Evolutionary conservation across 257 asterid genomes (phyloP).

Genomic region (Marsdenia floribunda): DNA sequence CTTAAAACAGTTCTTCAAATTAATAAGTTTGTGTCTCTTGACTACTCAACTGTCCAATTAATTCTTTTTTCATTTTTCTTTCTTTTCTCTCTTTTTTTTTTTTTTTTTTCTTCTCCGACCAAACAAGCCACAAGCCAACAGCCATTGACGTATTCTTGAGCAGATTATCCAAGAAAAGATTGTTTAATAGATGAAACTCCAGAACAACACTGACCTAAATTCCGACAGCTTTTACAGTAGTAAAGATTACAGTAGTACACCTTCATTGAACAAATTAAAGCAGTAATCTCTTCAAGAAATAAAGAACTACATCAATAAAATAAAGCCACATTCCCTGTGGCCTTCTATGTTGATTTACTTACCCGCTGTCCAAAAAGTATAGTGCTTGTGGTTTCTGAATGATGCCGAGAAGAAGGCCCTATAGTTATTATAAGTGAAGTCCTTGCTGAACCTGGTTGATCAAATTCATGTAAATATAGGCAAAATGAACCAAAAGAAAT

Average conservation of each 20-base stretch:
- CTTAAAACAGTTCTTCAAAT: no score
- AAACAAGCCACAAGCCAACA: no score
- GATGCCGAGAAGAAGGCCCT: constrained; percentile 82
- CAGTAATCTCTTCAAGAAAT: neutral
- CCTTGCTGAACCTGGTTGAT: constrained; percentile 80
- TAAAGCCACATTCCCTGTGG: neutral
- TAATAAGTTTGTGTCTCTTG: no score
- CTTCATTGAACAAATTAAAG: neutral
- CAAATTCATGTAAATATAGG: constrained; percentile 16
- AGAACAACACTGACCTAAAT: neutral
- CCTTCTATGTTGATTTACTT: constrained; percentile 18
- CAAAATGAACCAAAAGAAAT: constrained; percentile 4
- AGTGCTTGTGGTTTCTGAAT: constrained; percentile 88
- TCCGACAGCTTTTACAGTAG: neutral
- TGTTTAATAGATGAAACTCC: neutral
- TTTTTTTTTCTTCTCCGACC: no score
- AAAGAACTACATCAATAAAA: neutral
- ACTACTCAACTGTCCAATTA: no score
- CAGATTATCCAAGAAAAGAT: neutral
- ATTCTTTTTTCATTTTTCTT: no score
- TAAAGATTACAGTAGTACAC: neutral
- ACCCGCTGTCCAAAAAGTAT: constrained; percentile 94
- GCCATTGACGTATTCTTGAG: no score
- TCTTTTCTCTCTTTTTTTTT: no score
- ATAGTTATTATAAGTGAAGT: constrained; percentile 77